Evolutionary conservation across 805 yeast genomes (phyloP), one percentile per base, ranked within the genome.

Genomic region (Schizosaccharomyces cryophilus): DNA sequence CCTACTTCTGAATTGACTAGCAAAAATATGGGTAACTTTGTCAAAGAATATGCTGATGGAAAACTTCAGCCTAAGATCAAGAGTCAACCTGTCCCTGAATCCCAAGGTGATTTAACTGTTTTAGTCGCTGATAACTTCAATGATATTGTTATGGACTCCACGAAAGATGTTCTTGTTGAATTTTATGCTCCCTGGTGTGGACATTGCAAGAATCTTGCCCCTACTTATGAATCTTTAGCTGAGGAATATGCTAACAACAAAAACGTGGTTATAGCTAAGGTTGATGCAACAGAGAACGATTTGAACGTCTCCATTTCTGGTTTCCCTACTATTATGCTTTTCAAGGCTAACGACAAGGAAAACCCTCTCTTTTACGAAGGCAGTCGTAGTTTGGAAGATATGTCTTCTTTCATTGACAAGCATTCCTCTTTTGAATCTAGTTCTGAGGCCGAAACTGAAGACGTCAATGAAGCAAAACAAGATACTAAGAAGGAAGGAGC

Each of bases 151-250:
- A 71, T 77, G 61, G 77, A 80, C 58, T 77, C 84, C 5, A 81
- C 78, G 42, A 84, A 84, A 75, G 84, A 82, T 66, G 78, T 89
- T 9, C 76, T 87, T 64, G 86, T 87, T 64, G 85, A 87, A 73
- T 83, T 81, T 71, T 80, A 78, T 68, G 84, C 84, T 47, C 80
- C 95, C 74, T 89, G 96, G 96, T 88, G 95, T 77, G 94, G 95
- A 58, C 95, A 88, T 77, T 87, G 96, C 77, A 87, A 87, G 78
- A 85, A 80, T 73, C 78, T 88, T 71, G 90, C 90, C 61, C 95
- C 96, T 69, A 77, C 76, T 62, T 90, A 82, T 77, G 94, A 86
- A 71, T 93, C 89, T 70, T 79, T 93, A 65, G 96, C 90, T 61
- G 82, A 75, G 60, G 67, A 84, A 61, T 85, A 78, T 73, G 75